phyloP scores from a whole-genome alignment of 352 stramenopile species.

The Pythium periplocum region DNA sequence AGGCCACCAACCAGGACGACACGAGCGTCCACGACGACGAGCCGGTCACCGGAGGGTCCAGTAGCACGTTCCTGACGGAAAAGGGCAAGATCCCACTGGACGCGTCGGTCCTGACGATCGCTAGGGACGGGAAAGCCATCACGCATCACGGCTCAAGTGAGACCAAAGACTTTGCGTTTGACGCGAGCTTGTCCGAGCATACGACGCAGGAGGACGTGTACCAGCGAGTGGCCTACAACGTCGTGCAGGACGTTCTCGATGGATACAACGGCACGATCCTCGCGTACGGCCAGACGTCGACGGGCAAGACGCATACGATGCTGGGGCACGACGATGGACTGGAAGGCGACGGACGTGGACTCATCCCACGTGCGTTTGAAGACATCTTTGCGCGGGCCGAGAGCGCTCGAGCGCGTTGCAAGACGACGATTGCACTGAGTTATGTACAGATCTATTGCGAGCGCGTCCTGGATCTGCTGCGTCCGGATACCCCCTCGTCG shows the following conservation, averaged over 20 bases:
- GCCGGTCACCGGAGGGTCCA: slow-evolving; percentile 3
- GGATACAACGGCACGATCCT: slow-evolving; percentile 68
- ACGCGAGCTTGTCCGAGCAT: slow-evolving; percentile 39
- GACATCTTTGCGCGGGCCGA: slow-evolving; percentile 47
- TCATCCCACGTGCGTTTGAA: slow-evolving; percentile 58
- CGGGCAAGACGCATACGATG: slow-evolving; percentile 73
- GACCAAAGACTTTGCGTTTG: slow-evolving; percentile 50
- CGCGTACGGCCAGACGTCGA: slow-evolving; percentile 61
- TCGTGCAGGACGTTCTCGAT: slow-evolving; percentile 58
- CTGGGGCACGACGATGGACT: slow-evolving; percentile 36
- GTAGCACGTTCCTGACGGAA: slow-evolving; percentile 61
- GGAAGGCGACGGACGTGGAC: slow-evolving; percentile 29
- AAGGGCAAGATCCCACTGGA: slow-evolving; percentile 17
- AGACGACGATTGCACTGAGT: slow-evolving; percentile 51
- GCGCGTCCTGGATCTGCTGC: slow-evolving; percentile 65
- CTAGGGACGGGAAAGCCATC: slow-evolving; percentile 7
- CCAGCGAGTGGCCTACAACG: slow-evolving; percentile 33
- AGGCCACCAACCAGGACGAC: not conserved
- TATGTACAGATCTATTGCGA: slow-evolving; percentile 84
- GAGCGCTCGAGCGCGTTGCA: slow-evolving; percentile 19
- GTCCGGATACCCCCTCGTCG: slow-evolving; percentile 27
- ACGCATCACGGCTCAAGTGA: slow-evolving; percentile 19
- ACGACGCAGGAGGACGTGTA: slow-evolving; percentile 46
- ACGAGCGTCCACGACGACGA: not conserved
- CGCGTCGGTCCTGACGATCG: slow-evolving; percentile 4